phyloP scores from a whole-genome alignment of 331 rosid genomes.

The Cydonia oblonga region DNA sequence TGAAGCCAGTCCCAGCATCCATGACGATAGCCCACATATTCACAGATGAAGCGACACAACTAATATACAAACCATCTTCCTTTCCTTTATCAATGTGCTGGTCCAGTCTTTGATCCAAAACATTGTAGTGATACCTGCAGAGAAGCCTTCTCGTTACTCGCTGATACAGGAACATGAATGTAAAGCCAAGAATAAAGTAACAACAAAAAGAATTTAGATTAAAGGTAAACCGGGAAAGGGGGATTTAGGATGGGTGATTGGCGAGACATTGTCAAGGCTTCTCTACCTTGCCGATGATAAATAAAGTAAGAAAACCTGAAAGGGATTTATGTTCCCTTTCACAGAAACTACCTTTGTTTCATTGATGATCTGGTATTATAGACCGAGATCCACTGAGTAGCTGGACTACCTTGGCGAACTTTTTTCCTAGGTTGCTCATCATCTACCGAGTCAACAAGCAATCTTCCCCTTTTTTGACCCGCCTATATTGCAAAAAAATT shows the following conservation, averaged over 20 bases:
- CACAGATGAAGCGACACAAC: conserved; percentile 29
- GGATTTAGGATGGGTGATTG: neutral
- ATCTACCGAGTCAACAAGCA: conserved; percentile 13
- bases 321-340: neutral
- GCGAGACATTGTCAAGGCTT: neutral
- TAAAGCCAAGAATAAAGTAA: neutral
- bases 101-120: conserved; percentile 25
- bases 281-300: neutral
- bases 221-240: neutral
- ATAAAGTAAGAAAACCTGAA: neutral
- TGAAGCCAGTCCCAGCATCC: conserved; percentile 35
- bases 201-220: neutral
- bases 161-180: neutral
- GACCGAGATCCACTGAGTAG: conserved; percentile 31
- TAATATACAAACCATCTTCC: conserved; percentile 33
- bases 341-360: conserved; percentile 28
- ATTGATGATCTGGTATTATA: conserved; percentile 24
- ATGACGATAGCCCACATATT: conserved; percentile 34
- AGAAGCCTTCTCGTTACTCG: neutral
- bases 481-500: conserved; percentile 7
- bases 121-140: conserved; percentile 37
- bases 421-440: conserved; percentile 19
- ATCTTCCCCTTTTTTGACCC: conserved; percentile 29
- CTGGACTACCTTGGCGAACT: conserved; percentile 24
- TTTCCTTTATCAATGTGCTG: conserved; percentile 37